These are phyloP conservation scores for Neonectria ditissima DNA, from an alignment of 2,329 filamentous ascomycete species.

Conservation along the genomic window DNA sequence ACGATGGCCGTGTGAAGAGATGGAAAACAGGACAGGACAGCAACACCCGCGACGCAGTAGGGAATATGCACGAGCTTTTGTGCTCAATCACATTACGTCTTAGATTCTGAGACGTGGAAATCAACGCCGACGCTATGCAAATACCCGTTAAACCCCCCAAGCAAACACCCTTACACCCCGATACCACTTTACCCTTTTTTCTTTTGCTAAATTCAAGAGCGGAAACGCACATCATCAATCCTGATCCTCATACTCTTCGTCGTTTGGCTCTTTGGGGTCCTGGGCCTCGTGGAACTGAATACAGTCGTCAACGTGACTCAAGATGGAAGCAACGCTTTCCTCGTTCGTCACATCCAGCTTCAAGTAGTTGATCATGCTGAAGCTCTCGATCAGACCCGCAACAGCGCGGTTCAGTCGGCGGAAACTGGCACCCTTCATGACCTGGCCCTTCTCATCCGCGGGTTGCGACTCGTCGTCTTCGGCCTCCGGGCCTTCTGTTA, in stretches of 20 bases:
- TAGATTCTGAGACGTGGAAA: constrained; percentile 34
- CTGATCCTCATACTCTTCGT: constrained; percentile 61
- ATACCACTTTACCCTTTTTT: constrained; percentile 19
- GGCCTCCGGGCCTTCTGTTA: constrained; percentile 53
- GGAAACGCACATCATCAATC: constrained; percentile 34
- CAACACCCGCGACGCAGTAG: constrained; percentile 2
- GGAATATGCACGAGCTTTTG: constrained; percentile 23
- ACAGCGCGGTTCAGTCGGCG: constrained; percentile 87
- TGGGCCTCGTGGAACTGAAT: constrained; percentile 95
- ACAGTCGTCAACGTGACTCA: constrained; percentile 94
- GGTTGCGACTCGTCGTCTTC: constrained; percentile 68
- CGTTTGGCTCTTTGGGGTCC: constrained; percentile 85
- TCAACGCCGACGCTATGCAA: constrained; percentile 50
- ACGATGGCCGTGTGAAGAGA: constrained; percentile 29
- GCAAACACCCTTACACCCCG: constrained; percentile 27
- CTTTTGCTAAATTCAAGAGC: constrained; percentile 6
- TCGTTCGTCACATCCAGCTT: constrained; percentile 91
- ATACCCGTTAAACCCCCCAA: constrained; percentile 38
- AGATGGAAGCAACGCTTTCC: constrained; percentile 84
- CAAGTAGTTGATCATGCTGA: constrained; percentile 97
- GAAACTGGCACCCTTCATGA: constrained; percentile 87
- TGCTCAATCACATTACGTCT: constrained; percentile 35
- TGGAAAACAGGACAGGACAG: constrained; percentile 27
- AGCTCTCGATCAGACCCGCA: constrained; percentile 92
- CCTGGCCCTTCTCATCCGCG: constrained; percentile 72